These are phyloP conservation scores for Pseudonectria buxi DNA, from an alignment of 2,329 filamentous ascomycete genomes.

Conservation along the genomic window DNA sequence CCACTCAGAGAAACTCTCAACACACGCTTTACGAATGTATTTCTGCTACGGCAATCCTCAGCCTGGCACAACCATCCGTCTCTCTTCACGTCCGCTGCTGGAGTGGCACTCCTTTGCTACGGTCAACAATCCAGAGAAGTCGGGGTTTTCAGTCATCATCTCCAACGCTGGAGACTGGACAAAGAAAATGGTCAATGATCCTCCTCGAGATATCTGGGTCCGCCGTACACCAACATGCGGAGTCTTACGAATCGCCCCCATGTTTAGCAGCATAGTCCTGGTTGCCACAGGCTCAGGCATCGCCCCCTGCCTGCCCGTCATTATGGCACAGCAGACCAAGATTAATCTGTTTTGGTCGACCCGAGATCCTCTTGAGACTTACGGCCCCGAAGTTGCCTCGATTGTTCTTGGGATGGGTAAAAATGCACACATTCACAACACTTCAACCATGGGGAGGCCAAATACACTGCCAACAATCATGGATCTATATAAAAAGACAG, in stretches of 20 bases:
- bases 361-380: conserved; percentile 50
- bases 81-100: conserved; percentile 52
- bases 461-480: conserved; percentile 36
- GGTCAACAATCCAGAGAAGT: conserved; percentile 46
- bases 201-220: conserved; percentile 54
- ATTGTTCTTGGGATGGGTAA: conserved; percentile 48
- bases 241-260: conserved; percentile 54
- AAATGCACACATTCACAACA: conserved; percentile 58
- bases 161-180: conserved; percentile 62
- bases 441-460: conserved; percentile 45
- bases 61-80: conserved; percentile 39
- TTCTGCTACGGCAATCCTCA: conserved; percentile 50
- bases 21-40: conserved; percentile 62
- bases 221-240: conserved; percentile 57
- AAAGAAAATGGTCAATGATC: conserved; percentile 51
- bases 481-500: conserved; percentile 45
- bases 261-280: conserved; percentile 56
- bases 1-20: conserved; percentile 54
- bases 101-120: conserved; percentile 69
- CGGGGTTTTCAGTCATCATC: conserved; percentile 56
- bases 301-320: conserved; percentile 51
- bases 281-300: conserved; percentile 66
- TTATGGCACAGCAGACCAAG: conserved; percentile 38
- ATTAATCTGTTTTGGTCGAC: conserved; percentile 60
- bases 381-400: conserved; percentile 45